Conservation (phyloP, 345 rosid genomes). For the Eutrema japonicum region DNA sequence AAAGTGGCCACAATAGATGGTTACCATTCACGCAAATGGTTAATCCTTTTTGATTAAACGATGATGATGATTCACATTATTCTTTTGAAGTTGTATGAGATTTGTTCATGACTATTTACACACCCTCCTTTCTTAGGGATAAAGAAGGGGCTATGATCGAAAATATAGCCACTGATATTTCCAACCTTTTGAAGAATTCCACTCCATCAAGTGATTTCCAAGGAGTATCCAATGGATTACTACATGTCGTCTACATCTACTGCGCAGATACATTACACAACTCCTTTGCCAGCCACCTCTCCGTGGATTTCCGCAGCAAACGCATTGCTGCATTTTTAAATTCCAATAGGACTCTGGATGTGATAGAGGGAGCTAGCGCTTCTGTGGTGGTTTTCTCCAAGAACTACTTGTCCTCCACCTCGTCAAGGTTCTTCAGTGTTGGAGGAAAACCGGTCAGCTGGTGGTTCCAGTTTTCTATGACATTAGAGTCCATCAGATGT, state of each 20-base stretch:
- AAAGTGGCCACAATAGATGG: neutral
- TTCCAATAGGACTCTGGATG: neutral
- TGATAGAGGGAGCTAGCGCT: neutral
- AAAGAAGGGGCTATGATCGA: neutral
- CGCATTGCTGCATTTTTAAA: neutral
- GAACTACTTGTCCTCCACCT: neutral
- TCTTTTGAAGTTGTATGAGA: neutral
- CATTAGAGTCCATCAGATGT: slow-evolving; percentile 19
- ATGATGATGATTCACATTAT: no score
- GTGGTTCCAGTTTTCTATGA: slow-evolving; percentile 38
- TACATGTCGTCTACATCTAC: slow-evolving; percentile 1
- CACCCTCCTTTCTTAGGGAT: neutral
- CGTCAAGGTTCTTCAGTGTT: neutral
- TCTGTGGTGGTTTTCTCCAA: slow-evolving; percentile 19
- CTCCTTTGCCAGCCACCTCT: slow-evolving; percentile 33
- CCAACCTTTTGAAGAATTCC: neutral
- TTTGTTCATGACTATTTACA: neutral
- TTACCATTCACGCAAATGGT: neutral
- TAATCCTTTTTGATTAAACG: neutral
- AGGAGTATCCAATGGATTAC: neutral
- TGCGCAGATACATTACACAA: slow-evolving; percentile 7
- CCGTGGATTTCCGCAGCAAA: slow-evolving; percentile 5
- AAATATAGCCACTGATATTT: slow-evolving; percentile 12
- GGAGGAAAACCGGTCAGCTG: neutral
- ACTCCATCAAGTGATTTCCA: neutral